Evolutionary conservation across 2,329 filamentous ascomycete species (phyloP), one percentile per base, ranked within the genome.

Genomic region (Cadophora malorum): DNA sequence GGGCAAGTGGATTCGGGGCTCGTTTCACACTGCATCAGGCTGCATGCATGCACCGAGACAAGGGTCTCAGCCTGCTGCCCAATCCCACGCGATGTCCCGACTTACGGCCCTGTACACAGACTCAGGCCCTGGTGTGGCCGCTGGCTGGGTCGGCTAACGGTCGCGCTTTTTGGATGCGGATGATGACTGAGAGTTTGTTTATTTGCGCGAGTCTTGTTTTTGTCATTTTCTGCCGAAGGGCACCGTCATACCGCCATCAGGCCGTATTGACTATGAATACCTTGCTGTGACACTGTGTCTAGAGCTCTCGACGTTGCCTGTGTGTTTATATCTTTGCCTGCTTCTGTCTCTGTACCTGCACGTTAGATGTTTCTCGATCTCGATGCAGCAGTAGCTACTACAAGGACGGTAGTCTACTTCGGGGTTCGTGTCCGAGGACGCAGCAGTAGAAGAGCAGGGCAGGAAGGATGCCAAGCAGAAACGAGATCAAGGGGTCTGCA

Each of bases 1-100:
- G 53, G 49, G 64, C 63, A 55, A 63, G 64, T 7, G 50, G 61
- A 56, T 62, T 67, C 41, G 67, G 66, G 70, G 66, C 71, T 63
- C 65, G 74, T 76, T 75, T 76, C 74, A 75, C 73, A 72, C 62
- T 69, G 21, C 63, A 67, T 66, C 64, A 58, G 70, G 69, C 64
- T 62, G 64, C 56, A 64, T 72, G 61, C 65, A 53, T 71, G 69
- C 64, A 66, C 66, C 53, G 67, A 66, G 70, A 69, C 70, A 59
- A 72, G 72, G 72, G 61, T 70, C 64, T 73, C 61, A 58, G 45
- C 59, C 64, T 71, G 73, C 71, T 72, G 70, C 69, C 73, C 72
- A 76, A 75, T 76, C 74, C 70, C 70, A 74, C 66, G 71, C 71
- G 67, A 33, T 38, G 41, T 53, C 33, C 64, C 38, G 31, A 65